A percentile compares a stretch with the other conserved stretches of the same genome.
phyloP scores from a whole-genome alignment of 768 basidiomycete genomes.

The Suillus occidentalis region DNA sequence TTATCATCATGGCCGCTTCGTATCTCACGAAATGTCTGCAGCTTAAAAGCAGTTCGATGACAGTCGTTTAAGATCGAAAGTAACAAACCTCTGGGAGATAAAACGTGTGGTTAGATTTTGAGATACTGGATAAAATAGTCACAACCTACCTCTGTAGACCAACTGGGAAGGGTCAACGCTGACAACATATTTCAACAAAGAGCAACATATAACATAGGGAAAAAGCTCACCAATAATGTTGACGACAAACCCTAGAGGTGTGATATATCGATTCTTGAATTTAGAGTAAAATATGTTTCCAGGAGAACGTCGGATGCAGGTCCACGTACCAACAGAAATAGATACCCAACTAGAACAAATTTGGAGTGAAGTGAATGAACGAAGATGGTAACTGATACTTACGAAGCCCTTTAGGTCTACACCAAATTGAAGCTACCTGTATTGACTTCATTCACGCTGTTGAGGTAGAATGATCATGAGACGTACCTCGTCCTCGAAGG shows the following conservation, averaged over 20 bases:
- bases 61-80: not conserved
- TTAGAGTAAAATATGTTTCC: not conserved
- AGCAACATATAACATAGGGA: not conserved
- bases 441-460: not conserved
- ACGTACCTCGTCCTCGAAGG: slow-evolving; percentile 33
- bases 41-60: slow-evolving; percentile 19
- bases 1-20: not conserved
- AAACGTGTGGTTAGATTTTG: not conserved
- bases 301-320: not conserved
- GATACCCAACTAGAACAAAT: slow-evolving; percentile 26
- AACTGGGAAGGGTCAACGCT: not conserved
- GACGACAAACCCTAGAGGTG: slow-evolving; percentile 56
- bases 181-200: not conserved
- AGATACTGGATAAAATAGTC: not conserved
- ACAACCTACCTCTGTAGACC: not conserved
- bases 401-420: slow-evolving; percentile 46
- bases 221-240: slow-evolving; percentile 36
- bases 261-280: slow-evolving; percentile 57
- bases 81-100: not conserved
- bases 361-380: slow-evolving; percentile 27
- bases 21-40: slow-evolving; percentile 5
- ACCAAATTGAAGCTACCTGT: slow-evolving; percentile 35
- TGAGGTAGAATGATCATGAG: not conserved
- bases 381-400: slow-evolving; percentile 29
- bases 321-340: slow-evolving; percentile 35